Percentiles rank a stretch among this genome's conserved stretches.
phyloP scores from a whole-genome alignment of 441 rosid genomes.

The Pelargonium australe region DNA sequence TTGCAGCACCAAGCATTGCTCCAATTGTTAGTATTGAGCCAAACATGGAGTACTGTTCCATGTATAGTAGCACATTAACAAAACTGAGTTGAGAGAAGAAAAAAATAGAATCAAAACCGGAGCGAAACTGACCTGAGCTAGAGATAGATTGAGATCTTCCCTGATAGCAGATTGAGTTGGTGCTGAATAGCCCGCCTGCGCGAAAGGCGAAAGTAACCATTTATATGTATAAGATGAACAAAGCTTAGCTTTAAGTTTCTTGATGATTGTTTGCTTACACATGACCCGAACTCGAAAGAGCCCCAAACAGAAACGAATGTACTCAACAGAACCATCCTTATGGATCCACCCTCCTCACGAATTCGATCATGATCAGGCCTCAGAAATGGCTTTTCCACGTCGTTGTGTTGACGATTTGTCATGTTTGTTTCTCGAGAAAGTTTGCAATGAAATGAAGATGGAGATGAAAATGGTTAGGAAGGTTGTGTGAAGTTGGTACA shows the following conservation, averaged over 20 bases:
- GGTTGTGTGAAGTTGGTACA: background rate
- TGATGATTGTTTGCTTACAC: slow-evolving; percentile 47
- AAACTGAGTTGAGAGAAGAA: background rate
- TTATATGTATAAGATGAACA: too few relatives aligned
- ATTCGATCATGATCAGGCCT: background rate
- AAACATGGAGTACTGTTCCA: slow-evolving; percentile 73
- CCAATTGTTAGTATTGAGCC: slow-evolving; percentile 86
- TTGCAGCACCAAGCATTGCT: slow-evolving; percentile 83
- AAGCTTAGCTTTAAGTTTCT: too few relatives aligned
- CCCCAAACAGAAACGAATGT: slow-evolving; percentile 86
- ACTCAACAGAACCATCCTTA: slow-evolving; percentile 56
- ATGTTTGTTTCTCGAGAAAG: slow-evolving; percentile 28
- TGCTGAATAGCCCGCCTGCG: slow-evolving; percentile 84
- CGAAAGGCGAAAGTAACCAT: too few relatives aligned
- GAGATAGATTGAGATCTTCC: slow-evolving; percentile 65
- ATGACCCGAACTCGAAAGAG: slow-evolving; percentile 79
- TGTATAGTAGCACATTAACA: background rate
- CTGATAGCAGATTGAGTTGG: slow-evolving; percentile 77
- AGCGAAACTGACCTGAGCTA: slow-evolving; percentile 40
- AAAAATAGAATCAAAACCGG: background rate
- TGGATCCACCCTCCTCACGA: slow-evolving; percentile 29
- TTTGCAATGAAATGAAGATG: background rate
- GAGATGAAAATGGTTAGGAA: background rate
- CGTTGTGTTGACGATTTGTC: slow-evolving; percentile 38
- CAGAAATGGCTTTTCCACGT: slow-evolving; percentile 46